A percentile compares a stretch with the other conserved stretches of the same genome.
Evolutionary conservation across 306 rosid species (phyloP).

Genomic region (Albizia julibrissin): DNA sequence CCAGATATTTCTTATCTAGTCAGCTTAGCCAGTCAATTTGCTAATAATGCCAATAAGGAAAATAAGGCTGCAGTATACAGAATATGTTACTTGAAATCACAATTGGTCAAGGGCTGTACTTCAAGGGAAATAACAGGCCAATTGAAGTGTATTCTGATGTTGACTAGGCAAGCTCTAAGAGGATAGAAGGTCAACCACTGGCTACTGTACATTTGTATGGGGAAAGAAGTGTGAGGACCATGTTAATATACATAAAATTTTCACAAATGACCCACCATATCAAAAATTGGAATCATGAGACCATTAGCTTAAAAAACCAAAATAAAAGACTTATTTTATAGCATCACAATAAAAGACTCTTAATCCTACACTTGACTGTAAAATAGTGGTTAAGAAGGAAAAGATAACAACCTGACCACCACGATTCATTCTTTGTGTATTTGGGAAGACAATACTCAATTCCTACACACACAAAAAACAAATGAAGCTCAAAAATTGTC

Average conservation of each 20-base stretch:
- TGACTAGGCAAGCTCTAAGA: neutral
- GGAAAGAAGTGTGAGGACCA: neutral
- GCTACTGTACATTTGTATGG: neutral
- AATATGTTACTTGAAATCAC: neutral
- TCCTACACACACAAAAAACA: constrained; percentile 50
- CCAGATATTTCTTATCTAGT: neutral
- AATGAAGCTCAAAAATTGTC: constrained; percentile 19
- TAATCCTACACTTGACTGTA: neutral
- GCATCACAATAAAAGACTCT: neutral
- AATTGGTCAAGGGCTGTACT: too few species aligned
- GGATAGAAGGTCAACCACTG: too few species aligned
- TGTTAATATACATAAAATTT: neutral
- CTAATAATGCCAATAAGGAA: neutral
- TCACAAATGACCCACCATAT: neutral
- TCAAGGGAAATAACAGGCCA: neutral
- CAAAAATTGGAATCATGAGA: neutral
- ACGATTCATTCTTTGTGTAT: constrained; percentile 89
- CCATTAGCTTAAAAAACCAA: neutral
- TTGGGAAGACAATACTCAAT: constrained; percentile 80
- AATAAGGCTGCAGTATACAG: neutral
- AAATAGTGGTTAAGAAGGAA: neutral
- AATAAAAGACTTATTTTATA: neutral
- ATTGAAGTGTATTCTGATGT: neutral
- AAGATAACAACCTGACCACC: constrained; percentile 83
- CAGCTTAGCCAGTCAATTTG: neutral